A percentile compares a stretch with the other conserved stretches of the same genome.
Evolutionary conservation across 257 asterid species (phyloP).

Genomic region (Primulina eburnea): DNA sequence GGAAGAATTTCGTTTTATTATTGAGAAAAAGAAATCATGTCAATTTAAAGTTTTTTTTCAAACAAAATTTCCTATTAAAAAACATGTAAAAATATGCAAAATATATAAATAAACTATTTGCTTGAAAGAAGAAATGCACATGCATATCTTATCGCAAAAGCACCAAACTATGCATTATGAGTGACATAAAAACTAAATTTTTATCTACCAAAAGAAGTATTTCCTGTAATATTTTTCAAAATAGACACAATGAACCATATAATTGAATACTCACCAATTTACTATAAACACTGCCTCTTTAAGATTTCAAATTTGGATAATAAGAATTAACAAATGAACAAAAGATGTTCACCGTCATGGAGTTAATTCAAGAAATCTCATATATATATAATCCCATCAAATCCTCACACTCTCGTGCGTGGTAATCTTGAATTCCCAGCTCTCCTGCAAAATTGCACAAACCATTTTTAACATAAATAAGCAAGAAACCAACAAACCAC

Average conservation of each 20-base stretch:
- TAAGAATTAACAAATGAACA: background rate
- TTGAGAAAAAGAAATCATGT: too few species aligned
- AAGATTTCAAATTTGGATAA: background rate
- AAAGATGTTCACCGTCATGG: too few species aligned
- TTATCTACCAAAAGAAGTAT: background rate
- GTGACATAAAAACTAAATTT: too few species aligned
- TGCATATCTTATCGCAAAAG: too few species aligned
- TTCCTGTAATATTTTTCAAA: background rate
- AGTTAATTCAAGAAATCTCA: too few species aligned
- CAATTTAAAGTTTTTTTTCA: too few species aligned
- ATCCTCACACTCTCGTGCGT: constrained; percentile 15
- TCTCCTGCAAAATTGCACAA: constrained; percentile 29
- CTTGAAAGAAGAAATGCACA: too few species aligned
- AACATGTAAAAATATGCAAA: too few species aligned
- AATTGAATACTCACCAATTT: background rate
- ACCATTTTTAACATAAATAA: background rate
- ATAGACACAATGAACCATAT: background rate
- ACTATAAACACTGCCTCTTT: background rate
- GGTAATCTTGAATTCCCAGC: constrained; percentile 31
- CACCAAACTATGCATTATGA: too few species aligned
- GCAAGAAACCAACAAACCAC: background rate
- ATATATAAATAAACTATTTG: too few species aligned
- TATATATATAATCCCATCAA: background rate
- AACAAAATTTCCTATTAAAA: too few species aligned
- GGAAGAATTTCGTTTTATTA: too few species aligned